A percentile compares a stretch with the other conserved stretches of the same genome.
phyloP scores from a whole-genome alignment of 306 rosid species.

The Purshia tridentata region DNA sequence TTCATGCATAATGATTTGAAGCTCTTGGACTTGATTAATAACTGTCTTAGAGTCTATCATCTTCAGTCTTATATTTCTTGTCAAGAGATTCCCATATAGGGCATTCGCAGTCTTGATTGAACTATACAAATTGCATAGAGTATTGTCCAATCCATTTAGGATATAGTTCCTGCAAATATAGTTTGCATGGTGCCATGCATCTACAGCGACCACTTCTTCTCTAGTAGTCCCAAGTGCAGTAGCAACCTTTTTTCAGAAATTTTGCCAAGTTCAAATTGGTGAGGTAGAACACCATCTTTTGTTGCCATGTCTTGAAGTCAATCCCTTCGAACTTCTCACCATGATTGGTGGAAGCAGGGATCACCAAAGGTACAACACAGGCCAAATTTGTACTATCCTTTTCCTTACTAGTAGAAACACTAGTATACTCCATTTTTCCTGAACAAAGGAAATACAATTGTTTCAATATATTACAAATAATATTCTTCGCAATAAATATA shows the following conservation, averaged over 20 bases:
- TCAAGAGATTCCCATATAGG: too few species aligned
- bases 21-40: background rate
- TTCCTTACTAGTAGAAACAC: background rate
- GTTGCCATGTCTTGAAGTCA: background rate
- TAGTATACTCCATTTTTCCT: background rate
- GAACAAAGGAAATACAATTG: background rate
- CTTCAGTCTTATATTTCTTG: too few species aligned
- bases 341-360: background rate
- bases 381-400: background rate
- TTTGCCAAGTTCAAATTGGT: too few species aligned
- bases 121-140: too few species aligned
- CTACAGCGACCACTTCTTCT: background rate
- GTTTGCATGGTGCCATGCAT: background rate
- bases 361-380: background rate
- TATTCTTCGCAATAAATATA: too few species aligned
- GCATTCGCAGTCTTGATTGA: too few species aligned
- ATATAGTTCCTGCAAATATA: too few species aligned
- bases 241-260: background rate
- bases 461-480: background rate
- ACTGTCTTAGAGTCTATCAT: background rate
- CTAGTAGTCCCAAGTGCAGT: rapidly evolving
- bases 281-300: background rate
- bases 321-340: background rate
- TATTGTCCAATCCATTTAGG: too few species aligned
- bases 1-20: background rate